phyloP scores from a whole-genome alignment of 179 eudicot species.

The Spergularia azorica region DNA sequence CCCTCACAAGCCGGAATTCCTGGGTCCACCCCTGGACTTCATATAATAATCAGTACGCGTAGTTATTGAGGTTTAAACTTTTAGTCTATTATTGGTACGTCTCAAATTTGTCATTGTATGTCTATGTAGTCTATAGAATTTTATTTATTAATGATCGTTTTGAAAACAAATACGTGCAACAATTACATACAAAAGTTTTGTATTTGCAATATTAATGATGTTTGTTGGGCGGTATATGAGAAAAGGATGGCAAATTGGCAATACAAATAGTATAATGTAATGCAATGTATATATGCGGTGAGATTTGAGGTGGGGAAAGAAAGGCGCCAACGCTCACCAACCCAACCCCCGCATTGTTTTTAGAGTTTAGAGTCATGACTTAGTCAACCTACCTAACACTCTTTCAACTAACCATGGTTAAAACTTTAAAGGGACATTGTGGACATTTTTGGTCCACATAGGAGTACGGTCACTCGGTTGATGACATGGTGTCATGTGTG shows the following conservation, averaged over 20 bases:
- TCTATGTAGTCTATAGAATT: too few species aligned
- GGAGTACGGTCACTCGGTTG: background rate
- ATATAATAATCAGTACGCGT: too few species aligned
- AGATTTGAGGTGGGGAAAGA: background rate
- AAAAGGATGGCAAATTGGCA: background rate
- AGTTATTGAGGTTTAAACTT: too few species aligned
- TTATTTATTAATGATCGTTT: too few species aligned
- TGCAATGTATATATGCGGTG: background rate
- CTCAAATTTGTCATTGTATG: too few species aligned
- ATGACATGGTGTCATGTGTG: background rate
- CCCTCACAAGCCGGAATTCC: too few species aligned
- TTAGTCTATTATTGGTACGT: too few species aligned
- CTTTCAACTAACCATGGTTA: constrained; percentile 28
- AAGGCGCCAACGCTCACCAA: constrained; percentile 45
- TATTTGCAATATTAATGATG: background rate
- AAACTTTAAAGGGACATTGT: background rate
- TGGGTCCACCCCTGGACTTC: too few species aligned
- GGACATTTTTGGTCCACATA: constrained; percentile 24
- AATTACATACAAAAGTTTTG: too few species aligned
- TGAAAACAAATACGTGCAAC: too few species aligned
- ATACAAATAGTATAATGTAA: too few species aligned
- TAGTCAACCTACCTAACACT: constrained; percentile 37
- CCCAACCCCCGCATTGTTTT: constrained; percentile 12
- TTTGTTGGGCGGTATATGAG: background rate
- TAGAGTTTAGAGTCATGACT: background rate